Percentiles rank a stretch among this genome's conserved stretches.
phyloP scores from a whole-genome alignment of 169 alveolate genomes.

The Eimeria mitis region DNA sequence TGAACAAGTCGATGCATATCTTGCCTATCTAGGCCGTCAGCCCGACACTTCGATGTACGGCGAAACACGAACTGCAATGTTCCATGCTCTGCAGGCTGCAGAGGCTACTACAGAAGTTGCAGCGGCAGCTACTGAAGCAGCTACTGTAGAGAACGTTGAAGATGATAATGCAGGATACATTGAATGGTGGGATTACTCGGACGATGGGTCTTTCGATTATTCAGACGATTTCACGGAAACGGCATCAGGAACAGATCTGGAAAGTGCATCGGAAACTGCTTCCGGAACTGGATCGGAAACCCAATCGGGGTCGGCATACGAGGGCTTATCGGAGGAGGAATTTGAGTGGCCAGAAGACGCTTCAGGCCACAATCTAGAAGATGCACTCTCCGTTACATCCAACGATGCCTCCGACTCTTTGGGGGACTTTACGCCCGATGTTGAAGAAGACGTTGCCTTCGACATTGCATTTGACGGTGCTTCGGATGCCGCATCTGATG shows the following conservation, averaged over 20 bases:
- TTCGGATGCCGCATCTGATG: background rate
- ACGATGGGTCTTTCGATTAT: background rate
- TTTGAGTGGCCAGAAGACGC: background rate
- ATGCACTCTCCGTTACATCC: background rate
- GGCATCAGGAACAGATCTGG: background rate
- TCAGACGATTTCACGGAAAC: background rate
- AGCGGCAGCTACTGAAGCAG: background rate
- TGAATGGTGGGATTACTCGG: background rate
- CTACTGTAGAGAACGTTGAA: background rate
- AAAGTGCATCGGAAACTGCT: background rate
- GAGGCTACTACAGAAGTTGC: background rate
- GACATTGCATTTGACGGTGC: background rate
- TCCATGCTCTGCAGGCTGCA: background rate
- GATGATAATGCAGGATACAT: background rate
- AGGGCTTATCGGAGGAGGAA: background rate
- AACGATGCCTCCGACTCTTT: too few relatives aligned
- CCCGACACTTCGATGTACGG: background rate
- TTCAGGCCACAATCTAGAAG: background rate
- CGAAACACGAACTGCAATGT: background rate
- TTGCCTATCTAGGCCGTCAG: background rate
- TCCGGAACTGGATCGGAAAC: background rate
- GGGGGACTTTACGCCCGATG: background rate
- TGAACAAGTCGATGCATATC: background rate
- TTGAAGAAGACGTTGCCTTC: background rate
- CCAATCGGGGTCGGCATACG: background rate